phyloP scores from a whole-genome alignment of 371 early-diverging fungal species.

The Chytridium lagenaria region DNA sequence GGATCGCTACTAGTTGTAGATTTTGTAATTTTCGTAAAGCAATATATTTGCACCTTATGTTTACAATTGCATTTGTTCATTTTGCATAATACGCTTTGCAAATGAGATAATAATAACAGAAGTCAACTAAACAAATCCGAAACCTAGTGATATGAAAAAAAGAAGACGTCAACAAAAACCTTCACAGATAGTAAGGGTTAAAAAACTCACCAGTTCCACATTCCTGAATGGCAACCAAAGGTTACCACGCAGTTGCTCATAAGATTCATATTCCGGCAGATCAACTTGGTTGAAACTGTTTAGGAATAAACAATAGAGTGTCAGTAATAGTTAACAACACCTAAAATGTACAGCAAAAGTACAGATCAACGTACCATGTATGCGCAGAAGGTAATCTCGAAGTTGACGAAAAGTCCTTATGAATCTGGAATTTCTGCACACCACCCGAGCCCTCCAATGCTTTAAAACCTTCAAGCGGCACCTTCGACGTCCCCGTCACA shows the following conservation, averaged over 20 bases:
- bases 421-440: constrained; percentile 98
- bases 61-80: no score
- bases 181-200: neutral
- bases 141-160: neutral
- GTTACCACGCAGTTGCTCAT: constrained; percentile 88
- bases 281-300: constrained; percentile 97
- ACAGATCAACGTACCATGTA: constrained; percentile 79
- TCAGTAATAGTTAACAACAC: constrained; percentile 26
- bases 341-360: constrained; percentile 6
- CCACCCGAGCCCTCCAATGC: constrained; percentile 94
- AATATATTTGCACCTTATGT: no score
- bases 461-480: constrained; percentile 97
- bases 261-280: constrained; percentile 92
- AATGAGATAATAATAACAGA: no score
- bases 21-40: no score
- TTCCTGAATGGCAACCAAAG: constrained; percentile 90
- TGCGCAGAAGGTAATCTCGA: constrained; percentile 95
- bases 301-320: constrained; percentile 12
- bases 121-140: constrained; percentile 3
- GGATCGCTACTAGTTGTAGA: no score
- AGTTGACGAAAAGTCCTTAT: constrained; percentile 90
- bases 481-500: constrained; percentile 97
- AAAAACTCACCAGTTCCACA: constrained; percentile 87
- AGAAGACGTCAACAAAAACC: neutral
- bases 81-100: no score